Evolutionary conservation across 805 yeast species (phyloP), one percentile per base, ranked within the genome.

Genomic region (Hanseniaspora vineae): DNA sequence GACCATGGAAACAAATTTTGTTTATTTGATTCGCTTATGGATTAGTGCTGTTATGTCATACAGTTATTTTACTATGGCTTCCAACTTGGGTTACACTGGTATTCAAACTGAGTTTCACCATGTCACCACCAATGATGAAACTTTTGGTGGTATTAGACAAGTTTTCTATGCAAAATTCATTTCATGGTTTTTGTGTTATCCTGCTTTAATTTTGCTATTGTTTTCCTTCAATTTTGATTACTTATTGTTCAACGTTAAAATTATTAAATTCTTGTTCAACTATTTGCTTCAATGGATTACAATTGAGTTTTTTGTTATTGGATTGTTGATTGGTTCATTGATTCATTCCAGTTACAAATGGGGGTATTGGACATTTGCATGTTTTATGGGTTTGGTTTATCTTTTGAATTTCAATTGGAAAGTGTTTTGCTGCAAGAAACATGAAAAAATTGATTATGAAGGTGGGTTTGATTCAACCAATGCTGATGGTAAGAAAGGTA

Each of bases 331-430:
- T 57, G 84, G 83, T 55, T 51, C 74, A 18, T 65, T 80, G 52
- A 74, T 80, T 50, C 52, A 59, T 33, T 70, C 81, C 9, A 63
- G 76, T 42, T 80, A 80, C 63, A 80, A 76, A 60, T 80, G 84
- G 84, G 86, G 85, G 59, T 79, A 76, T 67, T 80, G 75, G 62
- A 70, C 75, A 6, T 75, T 80, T 59, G 78, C 75, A 31, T 67
- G 67, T 39, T 61, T 62, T 50, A 69, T 71, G 35, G 65, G 69
- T 61, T 51, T 75, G 50, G 65, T 67, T 47, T 68, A 68, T 17
- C 59, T 71, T 40, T 51, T 51, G 18, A 44, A 58, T 52, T 31
- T 60, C 23, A 53, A 52, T 40, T 58, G 65, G 42, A 69, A 71
- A 55, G 46, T 67, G 42, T 50, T 50, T 43, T 44, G 48, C 15